Evolutionary conservation across 1,284 basidiomycete genomes (phyloP).

Genomic region (Ganoderma multipileum): DNA sequence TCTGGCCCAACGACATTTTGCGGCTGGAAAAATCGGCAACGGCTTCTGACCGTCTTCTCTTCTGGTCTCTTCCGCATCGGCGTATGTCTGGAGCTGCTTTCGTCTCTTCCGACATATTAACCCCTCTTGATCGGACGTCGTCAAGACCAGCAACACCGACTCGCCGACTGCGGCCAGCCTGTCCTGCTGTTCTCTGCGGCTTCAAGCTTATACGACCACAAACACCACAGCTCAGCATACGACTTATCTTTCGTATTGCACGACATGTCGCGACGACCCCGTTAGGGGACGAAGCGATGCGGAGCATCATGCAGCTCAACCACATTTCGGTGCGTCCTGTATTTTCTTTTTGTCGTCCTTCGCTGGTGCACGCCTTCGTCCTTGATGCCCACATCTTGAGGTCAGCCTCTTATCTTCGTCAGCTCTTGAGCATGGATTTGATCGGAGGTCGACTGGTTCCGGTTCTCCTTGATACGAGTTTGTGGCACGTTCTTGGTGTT

Average conservation of each 20-base stretch:
- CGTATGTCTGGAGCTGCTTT: not conserved
- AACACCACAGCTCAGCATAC: conserved; percentile 8
- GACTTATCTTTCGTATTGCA: conserved; percentile 10
- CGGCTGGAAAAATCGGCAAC: conserved; percentile 17
- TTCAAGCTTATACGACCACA: not conserved
- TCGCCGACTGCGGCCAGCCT: conserved; percentile 16
- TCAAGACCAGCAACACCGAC: conserved; percentile 25
- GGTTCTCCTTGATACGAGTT: not conserved
- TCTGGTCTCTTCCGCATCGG: not conserved
- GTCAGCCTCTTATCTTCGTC: conserved; percentile 8
- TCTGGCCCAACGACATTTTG: conserved; percentile 1
- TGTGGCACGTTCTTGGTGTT: conserved; percentile 11
- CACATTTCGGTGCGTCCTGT: conserved; percentile 12
- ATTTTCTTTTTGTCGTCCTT: not conserved
- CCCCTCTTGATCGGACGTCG: not conserved
- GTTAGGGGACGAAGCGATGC: conserved; percentile 1
- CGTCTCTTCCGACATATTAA: not conserved
- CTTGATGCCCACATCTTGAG: conserved; percentile 13
- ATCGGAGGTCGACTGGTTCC: not conserved
- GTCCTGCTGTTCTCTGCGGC: conserved; percentile 19
- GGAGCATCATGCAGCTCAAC: conserved; percentile 6
- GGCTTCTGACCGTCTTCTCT: not conserved
- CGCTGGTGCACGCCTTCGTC: not conserved
- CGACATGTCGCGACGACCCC: not conserved
- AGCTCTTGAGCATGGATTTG: not conserved